These are phyloP conservation scores for Diutina ranongensis DNA, from an alignment of 1,139 yeast species.

Conservation along the genomic window DNA sequence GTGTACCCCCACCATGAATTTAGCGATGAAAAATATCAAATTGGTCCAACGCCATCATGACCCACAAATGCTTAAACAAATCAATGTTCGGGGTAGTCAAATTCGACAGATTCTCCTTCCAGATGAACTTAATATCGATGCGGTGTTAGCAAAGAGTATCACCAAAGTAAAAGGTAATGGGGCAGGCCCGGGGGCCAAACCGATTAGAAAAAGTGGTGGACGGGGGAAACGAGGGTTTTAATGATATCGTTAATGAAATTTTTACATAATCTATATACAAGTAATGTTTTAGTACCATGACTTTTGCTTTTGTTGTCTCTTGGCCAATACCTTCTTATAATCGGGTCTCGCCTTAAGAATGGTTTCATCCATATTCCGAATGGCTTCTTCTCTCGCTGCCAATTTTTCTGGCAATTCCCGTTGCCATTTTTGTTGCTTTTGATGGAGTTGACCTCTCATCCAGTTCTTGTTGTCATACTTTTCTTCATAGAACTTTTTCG, in stretches of 20 bases:
- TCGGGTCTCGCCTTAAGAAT: constrained; percentile 56
- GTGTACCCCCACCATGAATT: constrained; percentile 90
- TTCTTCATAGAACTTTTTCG: constrained; percentile 69
- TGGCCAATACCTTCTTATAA: constrained; percentile 44
- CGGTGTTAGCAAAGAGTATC: constrained; percentile 41
- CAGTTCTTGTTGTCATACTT: constrained; percentile 61
- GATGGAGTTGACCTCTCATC: constrained; percentile 67
- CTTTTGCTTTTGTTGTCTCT: constrained; percentile 34
- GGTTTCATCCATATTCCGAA: constrained; percentile 61
- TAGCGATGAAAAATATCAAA: constrained; percentile 72
- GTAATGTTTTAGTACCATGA: constrained; percentile 25
- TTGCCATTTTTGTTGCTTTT: constrained; percentile 78
- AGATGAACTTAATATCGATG: constrained; percentile 76
- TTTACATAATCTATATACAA: constrained; percentile 1
- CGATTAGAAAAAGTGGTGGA: constrained; percentile 9
- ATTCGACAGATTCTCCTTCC: constrained; percentile 80
- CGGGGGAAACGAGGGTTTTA: constrained; percentile 11
- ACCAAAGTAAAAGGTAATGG: constrained; percentile 29
- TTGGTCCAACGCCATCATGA: constrained; percentile 64
- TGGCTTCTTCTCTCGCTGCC: constrained; percentile 52
- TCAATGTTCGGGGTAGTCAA: constrained; percentile 84
- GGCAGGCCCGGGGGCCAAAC: constrained; percentile 25
- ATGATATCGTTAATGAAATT: too few relatives aligned
- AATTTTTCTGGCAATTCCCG: constrained; percentile 53
- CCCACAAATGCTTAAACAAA: constrained; percentile 63